A percentile compares a stretch with the other conserved stretches of the same genome.
Evolutionary conservation across 139 green algal species (phyloP).

Genomic region (Klebsormidium nitens): DNA sequence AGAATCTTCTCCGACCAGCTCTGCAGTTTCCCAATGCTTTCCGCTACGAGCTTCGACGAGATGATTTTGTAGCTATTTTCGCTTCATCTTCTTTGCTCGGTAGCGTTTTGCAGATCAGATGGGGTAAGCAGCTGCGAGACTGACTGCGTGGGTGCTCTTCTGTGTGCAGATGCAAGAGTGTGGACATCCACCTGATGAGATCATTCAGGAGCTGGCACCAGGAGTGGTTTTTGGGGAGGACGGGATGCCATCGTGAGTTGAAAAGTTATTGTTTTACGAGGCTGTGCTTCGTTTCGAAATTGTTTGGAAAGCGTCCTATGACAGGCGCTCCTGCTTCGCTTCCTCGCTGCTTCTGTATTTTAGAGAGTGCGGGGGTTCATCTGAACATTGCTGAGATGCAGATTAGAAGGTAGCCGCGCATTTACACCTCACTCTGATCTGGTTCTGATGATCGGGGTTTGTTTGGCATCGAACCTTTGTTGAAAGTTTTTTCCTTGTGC

Average conservation of each 20-base stretch:
- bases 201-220: constrained; percentile 44
- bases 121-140: too few relatives aligned
- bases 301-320: not conserved
- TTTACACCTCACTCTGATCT: not conserved
- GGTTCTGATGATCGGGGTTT: not conserved
- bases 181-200: constrained; percentile 44
- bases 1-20: too few relatives aligned
- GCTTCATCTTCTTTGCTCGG: too few relatives aligned
- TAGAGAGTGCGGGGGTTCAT: not conserved
- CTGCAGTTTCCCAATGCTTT: too few relatives aligned
- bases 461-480: not conserved
- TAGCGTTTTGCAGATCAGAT: too few relatives aligned
- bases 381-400: too few relatives aligned
- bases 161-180: constrained; percentile 49
- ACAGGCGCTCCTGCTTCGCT: not conserved
- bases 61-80: too few relatives aligned
- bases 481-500: constrained; percentile 1
- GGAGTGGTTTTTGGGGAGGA: constrained; percentile 38
- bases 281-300: not conserved
- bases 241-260: constrained; percentile 28
- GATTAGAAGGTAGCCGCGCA: too few relatives aligned
- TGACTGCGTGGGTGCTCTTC: too few relatives aligned
- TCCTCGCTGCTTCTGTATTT: not conserved
- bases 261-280: not conserved
- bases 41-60: too few relatives aligned